Conservation (phyloP, 225 moss, liverwort and hornwort genomes). For the Climacium dendroides region DNA sequence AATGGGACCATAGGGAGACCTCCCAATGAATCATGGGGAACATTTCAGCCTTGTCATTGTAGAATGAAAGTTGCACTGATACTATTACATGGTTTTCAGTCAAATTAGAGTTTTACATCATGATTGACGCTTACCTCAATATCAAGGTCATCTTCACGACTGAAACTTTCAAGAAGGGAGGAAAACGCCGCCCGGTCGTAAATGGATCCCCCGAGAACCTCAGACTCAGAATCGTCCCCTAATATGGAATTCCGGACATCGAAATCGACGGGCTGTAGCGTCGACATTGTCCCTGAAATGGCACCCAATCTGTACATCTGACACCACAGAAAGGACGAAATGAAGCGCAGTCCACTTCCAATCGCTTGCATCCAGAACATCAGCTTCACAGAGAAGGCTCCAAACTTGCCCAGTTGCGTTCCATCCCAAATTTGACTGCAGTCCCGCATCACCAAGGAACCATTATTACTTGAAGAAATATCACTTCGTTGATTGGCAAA, state of each 20-base stretch:
- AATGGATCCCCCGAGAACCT: slow-evolving; percentile 80
- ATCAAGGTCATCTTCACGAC: slow-evolving; percentile 49
- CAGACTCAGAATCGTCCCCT: slow-evolving; percentile 24
- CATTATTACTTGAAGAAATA: background rate
- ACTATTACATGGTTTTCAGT: background rate
- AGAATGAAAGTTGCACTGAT: background rate
- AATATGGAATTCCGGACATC: slow-evolving; percentile 45
- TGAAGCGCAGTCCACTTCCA: slow-evolving; percentile 53
- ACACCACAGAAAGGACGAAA: slow-evolving; percentile 76
- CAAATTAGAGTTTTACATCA: background rate
- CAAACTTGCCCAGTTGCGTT: slow-evolving; percentile 32
- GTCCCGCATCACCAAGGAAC: background rate
- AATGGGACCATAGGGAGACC: background rate
- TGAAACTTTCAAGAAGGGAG: slow-evolving; percentile 33
- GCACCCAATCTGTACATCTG: slow-evolving; percentile 87
- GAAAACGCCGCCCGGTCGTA: slow-evolving; percentile 67
- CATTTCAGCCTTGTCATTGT: background rate
- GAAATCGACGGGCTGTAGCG: slow-evolving; percentile 58
- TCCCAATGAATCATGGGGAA: background rate
- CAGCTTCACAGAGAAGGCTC: slow-evolving; percentile 53
- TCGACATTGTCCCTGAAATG: slow-evolving; percentile 26
- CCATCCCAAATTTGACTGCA: slow-evolving; percentile 43
- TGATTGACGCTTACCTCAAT: slow-evolving; percentile 28
- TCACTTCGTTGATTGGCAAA: background rate
- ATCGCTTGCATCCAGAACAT: slow-evolving; percentile 87